These are phyloP conservation scores for Parachlorella kessleri DNA, from an alignment of 139 green algal genomes.

Conservation along the genomic window DNA sequence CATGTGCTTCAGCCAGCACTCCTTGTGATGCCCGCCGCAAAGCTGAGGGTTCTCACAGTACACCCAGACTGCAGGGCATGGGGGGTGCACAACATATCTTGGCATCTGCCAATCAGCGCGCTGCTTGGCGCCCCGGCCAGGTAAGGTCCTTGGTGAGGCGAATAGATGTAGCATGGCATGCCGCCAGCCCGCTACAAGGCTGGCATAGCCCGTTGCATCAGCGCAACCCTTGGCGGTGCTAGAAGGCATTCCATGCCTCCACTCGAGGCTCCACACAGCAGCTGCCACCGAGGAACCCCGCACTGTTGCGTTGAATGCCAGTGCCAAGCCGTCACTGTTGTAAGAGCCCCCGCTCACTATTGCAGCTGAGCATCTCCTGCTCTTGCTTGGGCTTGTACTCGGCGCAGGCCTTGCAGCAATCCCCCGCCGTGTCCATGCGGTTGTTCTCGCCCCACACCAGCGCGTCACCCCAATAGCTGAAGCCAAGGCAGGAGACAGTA, in stretches of 20 bases:
- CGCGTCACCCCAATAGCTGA: slow-evolving; percentile 82
- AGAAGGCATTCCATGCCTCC: not conserved
- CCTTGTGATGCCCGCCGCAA: slow-evolving; percentile 58
- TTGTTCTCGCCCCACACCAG: slow-evolving; percentile 68
- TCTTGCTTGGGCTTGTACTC: slow-evolving; percentile 43
- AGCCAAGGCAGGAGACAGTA: not conserved
- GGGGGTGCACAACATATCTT: not conserved
- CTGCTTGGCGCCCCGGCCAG: too few relatives aligned
- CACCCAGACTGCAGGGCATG: slow-evolving; percentile 78
- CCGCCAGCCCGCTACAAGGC: not conserved
- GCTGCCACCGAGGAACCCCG: not conserved
- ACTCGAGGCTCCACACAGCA: not conserved
- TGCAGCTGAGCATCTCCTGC: slow-evolving; percentile 59
- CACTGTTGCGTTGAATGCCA: not conserved
- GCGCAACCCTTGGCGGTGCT: too few relatives aligned
- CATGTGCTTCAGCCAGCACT: slow-evolving; percentile 94
- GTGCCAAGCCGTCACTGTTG: not conserved
- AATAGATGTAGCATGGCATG: not conserved
- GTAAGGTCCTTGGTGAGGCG: slow-evolving; percentile 11
- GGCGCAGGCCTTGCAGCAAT: slow-evolving; percentile 69
- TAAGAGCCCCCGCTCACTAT: slow-evolving; percentile 58
- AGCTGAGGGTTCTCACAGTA: slow-evolving; percentile 67
- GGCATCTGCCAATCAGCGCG: not conserved
- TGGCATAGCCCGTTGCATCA: not conserved
- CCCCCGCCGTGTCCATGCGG: slow-evolving; percentile 35